phyloP scores from a whole-genome alignment of 176 grass and related monocot genomes.

The Zea luxurians region DNA sequence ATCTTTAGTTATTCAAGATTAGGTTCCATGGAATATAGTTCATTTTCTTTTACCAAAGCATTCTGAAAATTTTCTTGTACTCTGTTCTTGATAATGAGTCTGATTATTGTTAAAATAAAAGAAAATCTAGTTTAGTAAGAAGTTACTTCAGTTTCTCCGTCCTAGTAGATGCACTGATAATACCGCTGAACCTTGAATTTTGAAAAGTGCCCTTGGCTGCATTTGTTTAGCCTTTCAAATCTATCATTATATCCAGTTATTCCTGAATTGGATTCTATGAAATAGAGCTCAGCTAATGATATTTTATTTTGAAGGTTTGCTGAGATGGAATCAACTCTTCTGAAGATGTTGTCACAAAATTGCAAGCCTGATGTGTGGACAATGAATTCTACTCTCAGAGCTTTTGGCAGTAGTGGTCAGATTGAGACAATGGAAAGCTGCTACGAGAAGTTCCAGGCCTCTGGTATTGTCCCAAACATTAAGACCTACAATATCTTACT shows the following conservation, averaged over 20 bases:
- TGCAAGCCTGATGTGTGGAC: slow-evolving; percentile 97
- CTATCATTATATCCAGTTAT: not conserved
- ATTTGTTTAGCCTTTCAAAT: not conserved
- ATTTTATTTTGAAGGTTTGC: slow-evolving; percentile 52
- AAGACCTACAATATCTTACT: slow-evolving; percentile 97
- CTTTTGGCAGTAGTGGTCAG: slow-evolving; percentile 81
- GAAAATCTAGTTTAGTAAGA: not conserved
- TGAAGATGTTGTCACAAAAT: slow-evolving; percentile 69
- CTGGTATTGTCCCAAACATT: slow-evolving; percentile 80
- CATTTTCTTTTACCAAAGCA: slow-evolving; percentile 14
- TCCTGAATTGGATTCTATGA: not conserved
- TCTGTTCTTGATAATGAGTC: not conserved
- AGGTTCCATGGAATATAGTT: not conserved
- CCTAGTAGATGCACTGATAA: not conserved
- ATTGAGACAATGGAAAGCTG: slow-evolving; percentile 92
- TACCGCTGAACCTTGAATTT: not conserved
- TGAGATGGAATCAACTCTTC: slow-evolving; percentile 90
- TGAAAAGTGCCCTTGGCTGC: not conserved
- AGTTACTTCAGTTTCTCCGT: not conserved
- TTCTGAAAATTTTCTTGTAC: not conserved
- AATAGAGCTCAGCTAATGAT: not conserved
- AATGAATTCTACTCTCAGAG: slow-evolving; percentile 89
- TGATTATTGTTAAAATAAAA: not conserved
- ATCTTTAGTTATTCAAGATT: not conserved
- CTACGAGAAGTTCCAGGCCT: slow-evolving; percentile 87